These are phyloP conservation scores for Didymella sp. DNA, from an alignment of 2,329 filamentous ascomycete genomes.

Conservation along the genomic window DNA sequence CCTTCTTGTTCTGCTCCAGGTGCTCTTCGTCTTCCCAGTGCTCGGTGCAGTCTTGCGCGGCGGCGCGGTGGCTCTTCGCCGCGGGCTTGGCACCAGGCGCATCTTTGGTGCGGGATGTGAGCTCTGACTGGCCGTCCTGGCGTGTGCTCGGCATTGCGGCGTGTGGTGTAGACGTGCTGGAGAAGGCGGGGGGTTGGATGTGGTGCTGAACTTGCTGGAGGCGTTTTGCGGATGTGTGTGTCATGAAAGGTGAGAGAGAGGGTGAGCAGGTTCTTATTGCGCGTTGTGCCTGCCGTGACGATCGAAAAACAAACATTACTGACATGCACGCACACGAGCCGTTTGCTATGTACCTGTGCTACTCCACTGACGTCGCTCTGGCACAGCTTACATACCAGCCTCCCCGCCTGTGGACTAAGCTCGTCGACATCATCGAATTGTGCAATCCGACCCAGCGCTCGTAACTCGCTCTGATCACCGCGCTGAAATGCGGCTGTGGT, in stretches of 20 bases:
- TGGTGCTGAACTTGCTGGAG: not conserved
- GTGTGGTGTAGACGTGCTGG: not conserved
- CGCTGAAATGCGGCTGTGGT: not conserved
- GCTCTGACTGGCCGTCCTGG: not conserved
- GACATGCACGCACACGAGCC: not conserved
- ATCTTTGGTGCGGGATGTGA: constrained; percentile 2
- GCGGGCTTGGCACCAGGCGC: constrained; percentile 8
- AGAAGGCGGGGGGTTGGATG: not conserved
- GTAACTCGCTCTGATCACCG: not conserved
- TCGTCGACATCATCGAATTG: constrained; percentile 7
- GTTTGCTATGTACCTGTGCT: constrained; percentile 3
- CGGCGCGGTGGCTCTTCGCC: constrained; percentile 25
- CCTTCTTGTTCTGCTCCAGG: constrained; percentile 32
- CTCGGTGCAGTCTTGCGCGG: constrained; percentile 40
- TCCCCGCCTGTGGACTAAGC: not conserved
- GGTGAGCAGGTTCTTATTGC: not conserved
- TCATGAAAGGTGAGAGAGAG: not conserved
- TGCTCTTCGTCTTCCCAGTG: constrained; percentile 43
- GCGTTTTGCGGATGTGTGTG: not conserved
- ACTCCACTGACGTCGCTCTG: constrained; percentile 2
- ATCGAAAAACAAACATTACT: constrained; percentile 1
- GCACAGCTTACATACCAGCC: not conserved
- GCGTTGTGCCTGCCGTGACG: not conserved
- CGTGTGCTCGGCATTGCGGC: constrained; percentile 5
- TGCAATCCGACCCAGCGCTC: not conserved